Percentiles rank a stretch among this genome's conserved stretches.
Evolutionary conservation across 1,139 yeast genomes (phyloP).

Genomic region (Diutina siamensis): DNA sequence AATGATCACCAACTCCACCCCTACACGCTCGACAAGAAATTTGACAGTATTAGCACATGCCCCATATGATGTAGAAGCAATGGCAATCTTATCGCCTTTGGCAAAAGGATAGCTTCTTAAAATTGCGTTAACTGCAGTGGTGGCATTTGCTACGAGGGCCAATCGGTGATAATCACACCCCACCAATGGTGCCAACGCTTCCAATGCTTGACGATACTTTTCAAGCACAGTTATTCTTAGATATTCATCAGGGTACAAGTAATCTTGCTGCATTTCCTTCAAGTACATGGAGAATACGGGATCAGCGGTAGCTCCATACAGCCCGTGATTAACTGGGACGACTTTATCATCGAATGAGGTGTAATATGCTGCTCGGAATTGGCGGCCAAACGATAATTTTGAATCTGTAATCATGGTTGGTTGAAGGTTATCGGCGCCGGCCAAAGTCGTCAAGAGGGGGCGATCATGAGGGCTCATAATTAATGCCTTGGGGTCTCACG

Average conservation of each 20-base stretch:
- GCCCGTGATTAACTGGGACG: slow-evolving; percentile 41
- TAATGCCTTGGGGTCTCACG: background rate
- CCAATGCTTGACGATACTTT: slow-evolving; percentile 20
- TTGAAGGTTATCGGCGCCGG: background rate
- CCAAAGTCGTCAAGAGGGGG: background rate
- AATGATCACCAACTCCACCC: slow-evolving; percentile 29
- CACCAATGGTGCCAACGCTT: slow-evolving; percentile 25
- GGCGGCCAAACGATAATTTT: slow-evolving; percentile 38
- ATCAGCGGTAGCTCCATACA: slow-evolving; percentile 40
- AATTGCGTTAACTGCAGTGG: slow-evolving; percentile 49
- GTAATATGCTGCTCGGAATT: slow-evolving; percentile 37
- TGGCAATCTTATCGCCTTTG: slow-evolving; percentile 43
- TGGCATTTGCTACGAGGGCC: slow-evolving; percentile 48
- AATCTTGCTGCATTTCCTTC: slow-evolving; percentile 17
- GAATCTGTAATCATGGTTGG: background rate
- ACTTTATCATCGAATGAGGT: slow-evolving; percentile 22
- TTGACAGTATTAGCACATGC: slow-evolving; percentile 44
- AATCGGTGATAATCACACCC: slow-evolving; percentile 33
- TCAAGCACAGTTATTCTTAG: slow-evolving; percentile 14
- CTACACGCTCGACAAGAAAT: slow-evolving; percentile 31
- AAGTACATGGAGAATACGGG: slow-evolving; percentile 20
- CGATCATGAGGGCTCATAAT: background rate
- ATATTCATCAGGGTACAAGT: slow-evolving; percentile 31
- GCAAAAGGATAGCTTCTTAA: slow-evolving; percentile 42
- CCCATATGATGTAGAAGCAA: slow-evolving; percentile 44